A percentile compares a stretch with the other conserved stretches of the same genome.
phyloP scores from a whole-genome alignment of 73 alveolate genomes.

The Tetrahymena borealis region DNA sequence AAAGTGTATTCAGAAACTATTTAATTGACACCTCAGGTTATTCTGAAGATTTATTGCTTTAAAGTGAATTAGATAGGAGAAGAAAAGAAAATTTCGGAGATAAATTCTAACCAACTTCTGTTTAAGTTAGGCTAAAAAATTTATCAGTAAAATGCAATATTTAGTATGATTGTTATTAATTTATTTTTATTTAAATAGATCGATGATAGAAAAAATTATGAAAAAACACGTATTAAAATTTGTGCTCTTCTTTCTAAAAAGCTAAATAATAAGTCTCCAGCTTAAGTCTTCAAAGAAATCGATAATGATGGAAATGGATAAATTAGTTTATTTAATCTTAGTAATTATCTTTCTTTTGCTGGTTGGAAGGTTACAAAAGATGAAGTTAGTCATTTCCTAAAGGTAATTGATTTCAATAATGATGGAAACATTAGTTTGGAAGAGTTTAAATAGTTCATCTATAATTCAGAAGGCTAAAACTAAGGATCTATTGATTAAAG shows the following conservation, averaged over 20 bases:
- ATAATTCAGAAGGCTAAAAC: not conserved
- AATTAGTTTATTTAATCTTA: not conserved
- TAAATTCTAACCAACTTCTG: not conserved
- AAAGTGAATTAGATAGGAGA: not conserved
- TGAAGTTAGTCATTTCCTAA: not conserved
- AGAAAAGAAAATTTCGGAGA: not conserved
- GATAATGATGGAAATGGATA: not conserved
- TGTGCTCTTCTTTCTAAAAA: not conserved
- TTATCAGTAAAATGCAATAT: not conserved
- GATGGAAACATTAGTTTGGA: not conserved
- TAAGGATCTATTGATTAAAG: not conserved
- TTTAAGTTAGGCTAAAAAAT: not conserved
- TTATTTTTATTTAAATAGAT: not conserved
- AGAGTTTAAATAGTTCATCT: not conserved
- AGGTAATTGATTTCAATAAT: not conserved
- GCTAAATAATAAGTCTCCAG: not conserved
- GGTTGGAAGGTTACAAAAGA: not conserved
- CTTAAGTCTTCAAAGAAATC: not conserved
- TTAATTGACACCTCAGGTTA: not conserved
- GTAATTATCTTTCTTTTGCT: not conserved
- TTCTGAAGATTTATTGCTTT: not conserved
- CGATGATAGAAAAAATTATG: not conserved
- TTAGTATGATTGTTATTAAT: no score
- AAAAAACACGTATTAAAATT: not conserved
- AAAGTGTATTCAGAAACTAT: not conserved